phyloP scores from a whole-genome alignment of 2,329 filamentous ascomycete species.

The Verticillium klebahnii region DNA sequence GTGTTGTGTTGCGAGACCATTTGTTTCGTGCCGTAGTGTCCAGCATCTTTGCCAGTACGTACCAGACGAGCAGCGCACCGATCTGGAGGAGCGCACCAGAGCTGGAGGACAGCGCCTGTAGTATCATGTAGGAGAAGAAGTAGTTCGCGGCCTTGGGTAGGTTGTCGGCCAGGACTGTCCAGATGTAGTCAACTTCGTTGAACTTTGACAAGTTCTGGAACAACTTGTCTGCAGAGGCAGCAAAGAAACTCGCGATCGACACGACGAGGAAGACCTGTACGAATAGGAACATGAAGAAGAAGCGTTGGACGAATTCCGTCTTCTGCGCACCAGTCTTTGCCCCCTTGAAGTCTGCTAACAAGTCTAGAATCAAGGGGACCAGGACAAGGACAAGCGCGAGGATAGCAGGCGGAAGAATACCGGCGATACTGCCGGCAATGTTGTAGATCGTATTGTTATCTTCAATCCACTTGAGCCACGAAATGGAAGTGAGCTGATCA shows the following conservation, averaged over 20 bases:
- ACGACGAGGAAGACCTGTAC: constrained; percentile 93
- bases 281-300: constrained; percentile 92
- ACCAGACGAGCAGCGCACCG: constrained; percentile 74
- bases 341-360: constrained; percentile 70
- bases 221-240: constrained; percentile 59
- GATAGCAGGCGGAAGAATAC: constrained; percentile 77
- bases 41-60: constrained; percentile 71
- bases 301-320: constrained; percentile 80
- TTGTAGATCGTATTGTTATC: constrained; percentile 55
- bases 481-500: constrained; percentile 60
- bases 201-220: constrained; percentile 38
- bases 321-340: constrained; percentile 76
- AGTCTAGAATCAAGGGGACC: constrained; percentile 72
- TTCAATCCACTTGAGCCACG: constrained; percentile 68
- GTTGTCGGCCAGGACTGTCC: constrained; percentile 69
- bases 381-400: constrained; percentile 75
- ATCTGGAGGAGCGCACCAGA: constrained; percentile 85
- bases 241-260: constrained; percentile 72
- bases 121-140: constrained; percentile 97
- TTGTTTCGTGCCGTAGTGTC: constrained; percentile 81
- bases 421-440: constrained; percentile 63
- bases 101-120: constrained; percentile 87
- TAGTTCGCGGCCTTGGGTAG: constrained; percentile 88
- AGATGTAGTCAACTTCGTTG: constrained; percentile 54
- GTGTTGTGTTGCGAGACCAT: constrained; percentile 75